Conservation (phyloP, 345 rosid genomes). For the Eutrema yunnanense region DNA sequence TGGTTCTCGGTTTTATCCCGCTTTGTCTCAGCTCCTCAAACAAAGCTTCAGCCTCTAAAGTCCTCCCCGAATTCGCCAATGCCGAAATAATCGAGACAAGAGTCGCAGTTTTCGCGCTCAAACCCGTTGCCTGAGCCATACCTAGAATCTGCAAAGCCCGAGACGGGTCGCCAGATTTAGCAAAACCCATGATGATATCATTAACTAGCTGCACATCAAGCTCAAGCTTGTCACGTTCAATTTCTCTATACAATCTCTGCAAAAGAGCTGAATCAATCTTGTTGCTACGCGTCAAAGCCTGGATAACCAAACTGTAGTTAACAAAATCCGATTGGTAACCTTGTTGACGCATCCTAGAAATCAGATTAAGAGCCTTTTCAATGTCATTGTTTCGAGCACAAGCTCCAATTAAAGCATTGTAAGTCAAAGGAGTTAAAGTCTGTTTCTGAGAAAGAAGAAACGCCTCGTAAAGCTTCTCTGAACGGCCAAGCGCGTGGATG, state of each 20-base stretch:
- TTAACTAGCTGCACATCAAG: slow-evolving; percentile 70
- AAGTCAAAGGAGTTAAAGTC: slow-evolving; percentile 72
- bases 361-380: slow-evolving; percentile 80
- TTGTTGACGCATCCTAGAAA: slow-evolving; percentile 79
- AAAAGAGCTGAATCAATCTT: slow-evolving; percentile 60
- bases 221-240: slow-evolving; percentile 71
- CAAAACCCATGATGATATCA: slow-evolving; percentile 79
- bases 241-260: slow-evolving; percentile 59
- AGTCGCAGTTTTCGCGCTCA: slow-evolving; percentile 57
- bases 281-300: slow-evolving; percentile 58
- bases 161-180: slow-evolving; percentile 67
- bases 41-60: slow-evolving; percentile 82
- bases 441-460: slow-evolving; percentile 78
- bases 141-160: slow-evolving; percentile 63
- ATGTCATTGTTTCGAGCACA: slow-evolving; percentile 80
- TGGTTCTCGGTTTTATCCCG: slow-evolving; percentile 65
- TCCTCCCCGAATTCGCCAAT: slow-evolving; percentile 58
- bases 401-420: slow-evolving; percentile 86
- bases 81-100: slow-evolving; percentile 59
- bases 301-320: slow-evolving; percentile 79
- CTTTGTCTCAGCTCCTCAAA: slow-evolving; percentile 86
- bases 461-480: slow-evolving; percentile 95
- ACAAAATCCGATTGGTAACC: slow-evolving; percentile 85
- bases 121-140: slow-evolving; percentile 65
- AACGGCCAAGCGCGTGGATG: slow-evolving; percentile 88